Percentiles rank a stretch among this genome's conserved stretches.
Conservation (phyloP, 2,329 filamentous ascomycete genomes). For the Botryosphaeria dothidea region DNA sequence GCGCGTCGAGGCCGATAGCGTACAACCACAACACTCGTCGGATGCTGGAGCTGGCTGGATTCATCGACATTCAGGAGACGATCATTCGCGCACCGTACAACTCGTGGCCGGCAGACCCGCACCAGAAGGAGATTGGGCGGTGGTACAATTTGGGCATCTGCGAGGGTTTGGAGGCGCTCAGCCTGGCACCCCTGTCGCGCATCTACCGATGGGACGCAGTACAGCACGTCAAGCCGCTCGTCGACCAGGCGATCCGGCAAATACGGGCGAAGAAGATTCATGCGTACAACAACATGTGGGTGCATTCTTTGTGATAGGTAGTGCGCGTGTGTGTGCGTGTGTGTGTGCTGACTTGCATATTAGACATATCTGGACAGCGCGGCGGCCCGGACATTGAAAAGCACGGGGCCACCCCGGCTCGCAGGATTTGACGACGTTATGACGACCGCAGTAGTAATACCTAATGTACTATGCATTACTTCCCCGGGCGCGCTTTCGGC, state of each 20-base stretch:
- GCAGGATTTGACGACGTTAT: constrained; percentile 16
- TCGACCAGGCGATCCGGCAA: constrained; percentile 65
- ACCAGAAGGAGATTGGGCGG: constrained; percentile 68
- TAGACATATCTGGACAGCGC: constrained; percentile 51
- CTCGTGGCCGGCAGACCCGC: constrained; percentile 67
- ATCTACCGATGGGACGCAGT: constrained; percentile 60
- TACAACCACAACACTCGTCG: constrained; percentile 63
- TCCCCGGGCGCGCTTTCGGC: constrained; percentile 17
- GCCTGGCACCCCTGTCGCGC: constrained; percentile 70
- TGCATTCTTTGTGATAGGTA: constrained; percentile 31
- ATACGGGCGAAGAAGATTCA: constrained; percentile 68
- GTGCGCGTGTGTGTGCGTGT: not conserved
- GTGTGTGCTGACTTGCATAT: constrained; percentile 8
- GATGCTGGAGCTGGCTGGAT: constrained; percentile 70
- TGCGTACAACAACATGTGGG: constrained; percentile 77
- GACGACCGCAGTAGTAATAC: constrained; percentile 21
- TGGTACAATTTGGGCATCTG: constrained; percentile 83
- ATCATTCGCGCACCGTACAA: constrained; percentile 71
- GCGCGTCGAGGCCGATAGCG: constrained; percentile 64
- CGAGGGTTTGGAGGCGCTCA: constrained; percentile 71
- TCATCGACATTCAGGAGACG: constrained; percentile 74
- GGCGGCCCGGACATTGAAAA: constrained; percentile 43
- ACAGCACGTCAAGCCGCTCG: constrained; percentile 63
- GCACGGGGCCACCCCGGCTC: not conserved
- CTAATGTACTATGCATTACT: constrained; percentile 21